These are phyloP conservation scores for Coriaria nepalensis DNA, from an alignment of 306 rosid genomes.

Conservation along the genomic window DNA sequence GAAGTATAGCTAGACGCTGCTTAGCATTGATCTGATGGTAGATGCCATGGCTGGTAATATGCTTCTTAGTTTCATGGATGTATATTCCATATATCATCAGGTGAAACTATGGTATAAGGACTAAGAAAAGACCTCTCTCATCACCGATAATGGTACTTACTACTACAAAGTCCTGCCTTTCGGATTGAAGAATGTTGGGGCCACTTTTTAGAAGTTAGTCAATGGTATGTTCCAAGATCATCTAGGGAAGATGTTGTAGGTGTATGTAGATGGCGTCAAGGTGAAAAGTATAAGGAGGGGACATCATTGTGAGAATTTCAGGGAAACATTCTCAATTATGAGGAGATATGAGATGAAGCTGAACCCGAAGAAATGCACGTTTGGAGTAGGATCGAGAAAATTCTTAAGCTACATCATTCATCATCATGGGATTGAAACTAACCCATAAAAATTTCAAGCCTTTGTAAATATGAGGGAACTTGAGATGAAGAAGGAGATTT, in stretches of 20 bases:
- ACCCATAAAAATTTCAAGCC: no score
- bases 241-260: neutral
- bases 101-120: neutral
- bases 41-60: neutral
- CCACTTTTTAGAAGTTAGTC: neutral
- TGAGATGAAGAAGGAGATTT: no score
- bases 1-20: neutral
- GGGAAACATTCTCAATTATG: no score
- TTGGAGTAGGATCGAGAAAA: no score
- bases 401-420: no score
- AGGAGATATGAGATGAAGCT: no score
- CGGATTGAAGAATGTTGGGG: neutral
- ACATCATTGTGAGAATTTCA: neutral
- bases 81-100: neutral
- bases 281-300: no score
- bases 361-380: no score
- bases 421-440: no score
- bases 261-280: no score
- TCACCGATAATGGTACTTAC: neutral
- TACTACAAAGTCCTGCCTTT: neutral
- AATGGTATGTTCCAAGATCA: neutral
- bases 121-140: neutral
- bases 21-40: neutral
- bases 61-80: neutral
- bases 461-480: no score